Percentiles rank a stretch among this genome's conserved stretches.
These are phyloP conservation scores for Cutaneotrichosporon sp. DNA, from an alignment of 1,284 basidiomycete species.

Conservation along the genomic window DNA sequence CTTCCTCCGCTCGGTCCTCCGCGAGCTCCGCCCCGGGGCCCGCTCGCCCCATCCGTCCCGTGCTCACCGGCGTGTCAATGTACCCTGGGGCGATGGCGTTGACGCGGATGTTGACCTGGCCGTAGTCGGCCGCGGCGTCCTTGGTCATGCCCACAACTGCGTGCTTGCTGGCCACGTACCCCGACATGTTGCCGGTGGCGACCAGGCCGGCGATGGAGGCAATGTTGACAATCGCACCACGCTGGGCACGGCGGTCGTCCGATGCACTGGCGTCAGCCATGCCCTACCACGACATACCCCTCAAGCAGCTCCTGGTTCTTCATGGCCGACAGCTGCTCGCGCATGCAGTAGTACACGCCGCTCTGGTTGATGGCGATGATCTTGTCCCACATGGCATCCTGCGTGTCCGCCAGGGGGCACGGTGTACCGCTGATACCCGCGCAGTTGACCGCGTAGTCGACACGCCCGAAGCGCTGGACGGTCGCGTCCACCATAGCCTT, in stretches of 20 bases:
- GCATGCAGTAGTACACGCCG: slow-evolving; percentile 27
- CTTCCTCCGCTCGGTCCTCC: too few species aligned
- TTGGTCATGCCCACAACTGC: slow-evolving; percentile 28
- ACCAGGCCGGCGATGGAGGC: slow-evolving; percentile 19
- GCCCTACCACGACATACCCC: slow-evolving; percentile 19
- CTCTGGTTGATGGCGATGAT: slow-evolving; percentile 34
- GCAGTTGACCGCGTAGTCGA: slow-evolving; percentile 44
- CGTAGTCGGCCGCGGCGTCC: slow-evolving; percentile 24
- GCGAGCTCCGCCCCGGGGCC: neutral
- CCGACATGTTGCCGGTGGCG: neutral
- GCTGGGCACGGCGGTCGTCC: slow-evolving; percentile 20
- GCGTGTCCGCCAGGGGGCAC: slow-evolving; percentile 1
- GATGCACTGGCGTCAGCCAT: slow-evolving; percentile 1
- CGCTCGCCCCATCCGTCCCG: too few species aligned
- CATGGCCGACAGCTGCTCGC: slow-evolving; percentile 31
- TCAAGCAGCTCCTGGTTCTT: slow-evolving; percentile 24
- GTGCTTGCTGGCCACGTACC: slow-evolving; percentile 27
- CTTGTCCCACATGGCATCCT: slow-evolving; percentile 38
- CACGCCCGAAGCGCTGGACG: slow-evolving; percentile 29
- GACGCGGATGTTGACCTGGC: slow-evolving; percentile 15
- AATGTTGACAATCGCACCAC: slow-evolving; percentile 32
- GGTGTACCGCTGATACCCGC: slow-evolving; percentile 29
- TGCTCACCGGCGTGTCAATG: slow-evolving; percentile 20
- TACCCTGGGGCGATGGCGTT: slow-evolving; percentile 27
- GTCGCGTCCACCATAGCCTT: slow-evolving; percentile 13